These are phyloP conservation scores for Suhomyces anneliseae DNA, from an alignment of 1,139 yeast genomes.

Conservation along the genomic window DNA sequence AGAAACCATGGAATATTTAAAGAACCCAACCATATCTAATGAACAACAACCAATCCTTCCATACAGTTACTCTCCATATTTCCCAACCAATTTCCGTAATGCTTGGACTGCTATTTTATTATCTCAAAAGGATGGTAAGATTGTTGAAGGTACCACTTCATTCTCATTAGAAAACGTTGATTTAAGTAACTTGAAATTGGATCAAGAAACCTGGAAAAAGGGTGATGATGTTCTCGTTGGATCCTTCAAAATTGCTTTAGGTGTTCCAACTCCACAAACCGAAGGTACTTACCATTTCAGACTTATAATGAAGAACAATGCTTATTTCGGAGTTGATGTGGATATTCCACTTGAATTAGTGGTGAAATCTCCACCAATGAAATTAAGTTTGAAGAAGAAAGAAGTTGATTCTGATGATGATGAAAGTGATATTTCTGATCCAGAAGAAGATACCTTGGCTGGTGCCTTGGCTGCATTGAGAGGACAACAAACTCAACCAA, in stretches of 20 bases:
- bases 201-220: constrained; percentile 48
- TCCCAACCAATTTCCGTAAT: constrained; percentile 56
- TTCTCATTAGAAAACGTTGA: constrained; percentile 54
- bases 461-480: constrained; percentile 65
- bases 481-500: constrained; percentile 47
- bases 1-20: constrained; percentile 63
- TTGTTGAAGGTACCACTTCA: constrained; percentile 65
- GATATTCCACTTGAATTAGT: constrained; percentile 66
- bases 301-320: constrained; percentile 60
- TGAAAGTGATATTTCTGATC: constrained; percentile 61
- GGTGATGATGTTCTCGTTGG: constrained; percentile 57
- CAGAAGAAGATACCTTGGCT: constrained; percentile 64
- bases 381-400: constrained; percentile 20
- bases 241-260: constrained; percentile 71
- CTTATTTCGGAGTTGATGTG: constrained; percentile 70
- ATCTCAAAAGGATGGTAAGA: constrained; percentile 73
- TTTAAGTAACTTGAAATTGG: constrained; percentile 53
- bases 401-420: constrained; percentile 33
- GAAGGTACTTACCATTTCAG: constrained; percentile 66
- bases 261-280: constrained; percentile 69
- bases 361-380: constrained; percentile 52
- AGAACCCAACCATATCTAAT: constrained; percentile 70
- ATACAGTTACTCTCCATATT: constrained; percentile 65
- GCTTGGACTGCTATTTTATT: constrained; percentile 71
- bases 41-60: constrained; percentile 68